A percentile compares a stretch with the other conserved stretches of the same genome.
Conservation (phyloP, 139 green algal genomes). For the Chlorella sp. region DNA sequence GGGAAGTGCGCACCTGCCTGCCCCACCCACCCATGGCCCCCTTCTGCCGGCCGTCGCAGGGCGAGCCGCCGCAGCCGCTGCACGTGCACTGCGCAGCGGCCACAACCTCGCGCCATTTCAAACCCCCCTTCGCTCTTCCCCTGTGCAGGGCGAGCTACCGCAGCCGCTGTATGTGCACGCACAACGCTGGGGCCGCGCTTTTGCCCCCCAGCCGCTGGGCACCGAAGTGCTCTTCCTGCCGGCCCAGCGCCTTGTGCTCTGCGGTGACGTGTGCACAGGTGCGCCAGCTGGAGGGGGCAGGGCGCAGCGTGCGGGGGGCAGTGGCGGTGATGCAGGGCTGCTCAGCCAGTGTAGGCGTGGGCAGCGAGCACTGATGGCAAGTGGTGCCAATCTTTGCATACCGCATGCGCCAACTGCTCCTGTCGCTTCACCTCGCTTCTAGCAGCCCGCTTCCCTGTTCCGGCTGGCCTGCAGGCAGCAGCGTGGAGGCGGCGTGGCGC, state of each 20-base stretch:
- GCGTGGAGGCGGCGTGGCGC: slow-evolving; percentile 25
- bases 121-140: not conserved
- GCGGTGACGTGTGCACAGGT: slow-evolving; percentile 9
- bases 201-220: slow-evolving; percentile 10
- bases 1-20: not conserved
- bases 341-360: too few relatives aligned
- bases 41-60: not conserved
- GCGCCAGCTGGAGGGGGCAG: too few relatives aligned
- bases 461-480: not conserved
- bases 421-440: too few relatives aligned
- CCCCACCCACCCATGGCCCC: too few relatives aligned
- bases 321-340: too few relatives aligned
- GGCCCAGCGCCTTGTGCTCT: slow-evolving; percentile 6
- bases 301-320: too few relatives aligned
- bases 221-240: slow-evolving; percentile 23
- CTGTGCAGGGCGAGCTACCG: not conserved
- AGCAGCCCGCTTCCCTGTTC: too few relatives aligned
- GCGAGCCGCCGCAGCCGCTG: not conserved
- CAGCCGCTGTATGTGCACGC: not conserved
- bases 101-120: too few relatives aligned
- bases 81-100: too few relatives aligned
- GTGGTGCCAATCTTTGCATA: too few relatives aligned
- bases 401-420: too few relatives aligned
- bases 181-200: slow-evolving; percentile 28
- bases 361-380: too few relatives aligned